Base-by-base conservation (phyloP, 306 rosid species). In the Oemleria cerasiformis region DNA sequence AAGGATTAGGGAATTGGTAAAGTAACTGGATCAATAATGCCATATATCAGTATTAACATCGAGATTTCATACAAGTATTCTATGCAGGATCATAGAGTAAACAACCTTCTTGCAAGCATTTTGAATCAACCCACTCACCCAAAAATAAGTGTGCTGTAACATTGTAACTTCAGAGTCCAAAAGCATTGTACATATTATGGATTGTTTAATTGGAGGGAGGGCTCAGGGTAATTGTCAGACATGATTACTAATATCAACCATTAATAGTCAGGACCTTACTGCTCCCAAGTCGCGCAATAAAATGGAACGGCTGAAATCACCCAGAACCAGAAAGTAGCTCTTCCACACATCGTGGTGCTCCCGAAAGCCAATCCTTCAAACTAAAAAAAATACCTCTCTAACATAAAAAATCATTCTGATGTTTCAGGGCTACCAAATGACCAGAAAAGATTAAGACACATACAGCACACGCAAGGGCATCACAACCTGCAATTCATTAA, bases 381-480 rank as follows among this genome's bases (percentile, higher is more conserved):
- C 99, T 95, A 86, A 72, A 82, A 72, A 82, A 50, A 30, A 45
- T 8, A 2, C 43, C 44, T 19, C 53, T 5, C 30, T 30, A 5
- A 49, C 83, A 84, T 65, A 86, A 15, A 23, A 63, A 53, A 2
- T 10, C 9, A 9, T 43, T 9, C 17, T 48, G 47, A 44, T 25
- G 42, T 49, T 39, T 17, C n/a, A 42, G 41, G 43, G 55, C 2
- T n/a, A n/a, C 14, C 30, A 51, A 64, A 72, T 54, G 51, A 40
- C 20, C 67, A 60, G 40, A 45, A 19, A 68, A 19, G 70, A 34
- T 7, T 23, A 75, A 55, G 72, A 78, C 48, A 80, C 91, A 75
- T 86, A 95, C 99, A 13, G 97, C 93, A 63, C 97, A 95, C 40
- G 96, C 96, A 81, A 95, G 97, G 20, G 99, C 97, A 86, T 95